A percentile compares a stretch with the other conserved stretches of the same genome.
These are phyloP conservation scores for Arthrobotrys sphaeroides DNA, from an alignment of 2,329 filamentous ascomycete genomes.

Conservation along the genomic window DNA sequence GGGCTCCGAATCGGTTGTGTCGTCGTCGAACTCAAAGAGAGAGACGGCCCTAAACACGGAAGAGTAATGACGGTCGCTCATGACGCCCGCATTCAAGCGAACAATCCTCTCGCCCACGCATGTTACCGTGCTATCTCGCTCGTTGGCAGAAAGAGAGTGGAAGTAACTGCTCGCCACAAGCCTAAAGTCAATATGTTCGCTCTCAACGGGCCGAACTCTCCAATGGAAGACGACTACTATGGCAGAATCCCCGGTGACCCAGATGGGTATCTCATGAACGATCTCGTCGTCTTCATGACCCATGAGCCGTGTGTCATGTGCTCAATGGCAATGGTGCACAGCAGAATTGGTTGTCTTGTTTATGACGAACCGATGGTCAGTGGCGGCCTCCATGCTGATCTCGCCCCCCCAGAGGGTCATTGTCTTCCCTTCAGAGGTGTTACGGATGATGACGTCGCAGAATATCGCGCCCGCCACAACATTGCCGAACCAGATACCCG, in stretches of 20 bases:
- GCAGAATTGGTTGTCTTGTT: conserved; percentile 84
- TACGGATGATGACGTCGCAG: conserved; percentile 60
- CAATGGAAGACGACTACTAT: conserved; percentile 48
- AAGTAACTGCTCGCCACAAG: conserved; percentile 50
- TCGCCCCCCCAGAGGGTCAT: conserved; percentile 65
- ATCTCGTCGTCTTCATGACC: conserved; percentile 90
- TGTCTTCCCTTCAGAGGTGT: conserved; percentile 55
- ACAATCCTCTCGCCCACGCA: conserved; percentile 81
- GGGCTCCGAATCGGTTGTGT: conserved; percentile 79
- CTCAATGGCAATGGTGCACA: conserved; percentile 94
- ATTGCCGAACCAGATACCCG: conserved; percentile 14
- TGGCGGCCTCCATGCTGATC: conserved; percentile 82
- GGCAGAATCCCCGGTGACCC: conserved; percentile 33
- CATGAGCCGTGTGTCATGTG: conserved; percentile 98
- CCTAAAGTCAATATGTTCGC: conserved; percentile 36
- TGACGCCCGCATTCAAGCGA: conserved; percentile 73
- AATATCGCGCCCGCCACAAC: conserved; percentile 55
- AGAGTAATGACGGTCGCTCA: conserved; percentile 76
- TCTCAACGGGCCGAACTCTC: conserved; percentile 39
- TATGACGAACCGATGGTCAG: conserved; percentile 84
- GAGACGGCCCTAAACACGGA: conserved; percentile 58
- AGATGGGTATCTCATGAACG: conserved; percentile 92
- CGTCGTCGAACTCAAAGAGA: conserved; percentile 68
- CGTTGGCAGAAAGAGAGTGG: conserved; percentile 70
- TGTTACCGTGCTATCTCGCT: conserved; percentile 83